Base-by-base conservation (phyloP, 768 basidiomycete genomes). In the Panaeolus cyanescens region DNA sequence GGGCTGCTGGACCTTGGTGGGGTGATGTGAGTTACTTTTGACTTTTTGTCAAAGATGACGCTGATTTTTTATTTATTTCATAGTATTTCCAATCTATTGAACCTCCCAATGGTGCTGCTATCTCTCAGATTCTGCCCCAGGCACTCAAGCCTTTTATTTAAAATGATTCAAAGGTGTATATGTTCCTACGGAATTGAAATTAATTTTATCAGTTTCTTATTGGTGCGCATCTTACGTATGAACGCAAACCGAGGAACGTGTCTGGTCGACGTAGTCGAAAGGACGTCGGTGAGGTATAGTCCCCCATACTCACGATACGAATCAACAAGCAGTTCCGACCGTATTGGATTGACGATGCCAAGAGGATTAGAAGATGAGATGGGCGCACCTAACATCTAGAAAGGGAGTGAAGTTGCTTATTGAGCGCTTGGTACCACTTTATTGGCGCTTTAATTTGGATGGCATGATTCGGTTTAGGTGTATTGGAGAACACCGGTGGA, bases 1-100 rank as follows among this genome's bases (percentile, higher is more conserved):
- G 85, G 86, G 84, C 85, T 62, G 85, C 85, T 61, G 86, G 85
- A 2, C 85, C 83, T 39, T 87, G 85, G 84, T 85, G 84, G 84
- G 80, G 79, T 33, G 68, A 62, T 70, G 84, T 84, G 67, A 73
- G 83, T 82, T n/a, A n/a, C 32, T 28, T 65, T 32, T 55, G 56
- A 33, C 56, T 54, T 2, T 37, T 9, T 39, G 33, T 56, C 39
- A 1, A 15, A 10, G 5, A 12, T 15, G 40, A 42, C n/a, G 33
- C 42, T 22, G 28, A 37, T 36, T 32, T 17, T 39, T 20, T 28
- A 54, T 54, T 55, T 30, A 30, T 22, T 55, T 50, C 28, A 55
- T 32, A 72, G 83, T 87, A 86, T 77, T 86, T 77, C 81, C 78
- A 80, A 74, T 84, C 83, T 22, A 85, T 86, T 59, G 85, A 88